Evolutionary conservation across 345 rosid species (phyloP).

Genomic region (Leavenworthia alabamica): DNA sequence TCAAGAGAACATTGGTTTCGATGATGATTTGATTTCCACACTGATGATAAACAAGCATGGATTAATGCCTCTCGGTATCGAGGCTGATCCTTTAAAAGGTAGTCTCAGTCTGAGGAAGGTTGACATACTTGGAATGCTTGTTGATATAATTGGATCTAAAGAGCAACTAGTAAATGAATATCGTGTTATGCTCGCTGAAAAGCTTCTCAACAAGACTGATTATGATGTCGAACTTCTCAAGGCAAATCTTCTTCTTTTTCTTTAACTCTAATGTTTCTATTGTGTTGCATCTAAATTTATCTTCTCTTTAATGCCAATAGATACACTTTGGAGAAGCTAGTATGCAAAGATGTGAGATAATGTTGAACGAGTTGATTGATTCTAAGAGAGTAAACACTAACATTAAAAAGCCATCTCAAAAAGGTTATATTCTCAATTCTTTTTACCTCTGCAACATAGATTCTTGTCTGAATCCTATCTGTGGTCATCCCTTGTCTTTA

Average conservation of each 20-base stretch:
- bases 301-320: constrained; percentile 32
- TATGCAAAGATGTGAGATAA: constrained; percentile 97
- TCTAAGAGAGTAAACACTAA: constrained; percentile 90
- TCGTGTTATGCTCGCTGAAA: constrained; percentile 92
- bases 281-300: constrained; percentile 4
- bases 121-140: constrained; percentile 92
- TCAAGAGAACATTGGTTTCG: constrained; percentile 60
- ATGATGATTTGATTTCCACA: constrained; percentile 71
- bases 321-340: constrained; percentile 95
- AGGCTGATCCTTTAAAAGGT: constrained; percentile 84
- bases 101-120: constrained; percentile 76
- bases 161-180: constrained; percentile 93
- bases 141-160: constrained; percentile 88
- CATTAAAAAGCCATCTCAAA: constrained; percentile 59
- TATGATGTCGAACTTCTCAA: constrained; percentile 97
- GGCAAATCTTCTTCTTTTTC: constrained; percentile 36
- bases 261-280: background rate
- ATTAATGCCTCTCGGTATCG: constrained; percentile 61
- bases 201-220: constrained; percentile 92
- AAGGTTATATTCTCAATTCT: constrained; percentile 35
- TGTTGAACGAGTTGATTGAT: constrained; percentile 93
- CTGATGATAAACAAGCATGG: constrained; percentile 94
- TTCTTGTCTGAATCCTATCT: constrained; percentile 16
- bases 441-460: background rate
- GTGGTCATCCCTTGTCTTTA: constrained; percentile 14